Conservation (phyloP, 257 asterid genomes). For the Mentha longifolia region DNA sequence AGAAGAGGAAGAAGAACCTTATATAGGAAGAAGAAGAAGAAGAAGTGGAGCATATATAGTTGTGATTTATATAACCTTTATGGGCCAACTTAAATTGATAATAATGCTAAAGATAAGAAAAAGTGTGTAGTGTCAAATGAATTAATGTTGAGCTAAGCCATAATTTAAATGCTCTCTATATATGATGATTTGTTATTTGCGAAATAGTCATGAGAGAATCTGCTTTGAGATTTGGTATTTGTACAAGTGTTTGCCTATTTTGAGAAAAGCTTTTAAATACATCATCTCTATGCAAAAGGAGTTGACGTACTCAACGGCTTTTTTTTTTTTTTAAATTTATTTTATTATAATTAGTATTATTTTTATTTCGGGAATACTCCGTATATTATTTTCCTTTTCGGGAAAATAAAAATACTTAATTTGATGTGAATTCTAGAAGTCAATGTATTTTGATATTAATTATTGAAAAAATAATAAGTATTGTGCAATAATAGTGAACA, state of each 20-base stretch:
- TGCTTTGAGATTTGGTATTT: constrained; percentile 18
- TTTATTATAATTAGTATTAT: too few species aligned
- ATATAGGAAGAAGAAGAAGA: too few species aligned
- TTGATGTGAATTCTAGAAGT: too few species aligned
- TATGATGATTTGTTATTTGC: constrained; percentile 20
- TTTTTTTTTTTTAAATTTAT: too few species aligned
- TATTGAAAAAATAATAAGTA: too few species aligned
- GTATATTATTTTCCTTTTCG: neutral
- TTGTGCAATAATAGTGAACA: too few species aligned
- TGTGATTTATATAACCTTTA: too few species aligned
- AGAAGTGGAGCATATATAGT: neutral
- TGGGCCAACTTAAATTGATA: too few species aligned
- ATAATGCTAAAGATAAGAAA: neutral
- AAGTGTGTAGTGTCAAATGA: neutral
- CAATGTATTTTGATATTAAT: too few species aligned
- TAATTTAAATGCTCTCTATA: constrained; percentile 21
- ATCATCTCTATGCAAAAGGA: neutral
- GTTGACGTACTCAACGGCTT: neutral
- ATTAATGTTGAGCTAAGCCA: constrained; percentile 35
- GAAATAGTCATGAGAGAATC: constrained; percentile 38
- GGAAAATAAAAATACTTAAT: too few species aligned
- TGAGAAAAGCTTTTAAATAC: constrained; percentile 1
- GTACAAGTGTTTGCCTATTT: constrained; percentile 25
- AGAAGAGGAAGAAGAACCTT: neutral
- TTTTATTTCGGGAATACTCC: neutral